Conservation (phyloP, 2,329 filamentous ascomycete genomes). For the Phialophora expanda region DNA sequence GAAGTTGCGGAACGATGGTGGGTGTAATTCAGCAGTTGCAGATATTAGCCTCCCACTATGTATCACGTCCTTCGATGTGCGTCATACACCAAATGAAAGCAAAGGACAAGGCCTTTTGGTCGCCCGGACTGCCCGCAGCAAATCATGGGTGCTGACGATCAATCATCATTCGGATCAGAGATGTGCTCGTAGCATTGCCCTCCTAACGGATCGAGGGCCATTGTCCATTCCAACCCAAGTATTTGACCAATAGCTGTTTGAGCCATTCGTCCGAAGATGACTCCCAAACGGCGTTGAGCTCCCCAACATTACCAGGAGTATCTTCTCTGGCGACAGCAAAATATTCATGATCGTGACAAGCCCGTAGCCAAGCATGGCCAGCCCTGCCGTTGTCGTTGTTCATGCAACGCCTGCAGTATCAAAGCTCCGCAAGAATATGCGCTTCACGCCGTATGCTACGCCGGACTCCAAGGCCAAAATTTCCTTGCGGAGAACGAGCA, state of each 20-base stretch:
- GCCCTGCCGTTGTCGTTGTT: too few relatives aligned
- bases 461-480: conserved; percentile 6
- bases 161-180: background rate
- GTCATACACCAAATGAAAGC: too few relatives aligned
- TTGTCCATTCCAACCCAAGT: background rate
- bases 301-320: too few relatives aligned
- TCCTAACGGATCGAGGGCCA: background rate
- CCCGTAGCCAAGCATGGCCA: too few relatives aligned
- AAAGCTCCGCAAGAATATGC: background rate
- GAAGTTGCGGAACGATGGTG: background rate
- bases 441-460: background rate
- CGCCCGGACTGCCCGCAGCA: too few relatives aligned
- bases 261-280: too few relatives aligned
- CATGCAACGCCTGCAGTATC: background rate
- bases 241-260: background rate
- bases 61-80: too few relatives aligned
- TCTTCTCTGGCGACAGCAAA: too few relatives aligned
- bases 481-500: conserved; percentile 17
- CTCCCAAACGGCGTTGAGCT: too few relatives aligned
- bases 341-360: too few relatives aligned
- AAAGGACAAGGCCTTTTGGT: too few relatives aligned
- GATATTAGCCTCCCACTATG: too few relatives aligned
- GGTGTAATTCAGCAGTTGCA: background rate
- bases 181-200: background rate
- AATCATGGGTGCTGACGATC: background rate